Base-by-base conservation (phyloP, 192 early-diverging fungal species). In the Umbelopsis sp. region DNA sequence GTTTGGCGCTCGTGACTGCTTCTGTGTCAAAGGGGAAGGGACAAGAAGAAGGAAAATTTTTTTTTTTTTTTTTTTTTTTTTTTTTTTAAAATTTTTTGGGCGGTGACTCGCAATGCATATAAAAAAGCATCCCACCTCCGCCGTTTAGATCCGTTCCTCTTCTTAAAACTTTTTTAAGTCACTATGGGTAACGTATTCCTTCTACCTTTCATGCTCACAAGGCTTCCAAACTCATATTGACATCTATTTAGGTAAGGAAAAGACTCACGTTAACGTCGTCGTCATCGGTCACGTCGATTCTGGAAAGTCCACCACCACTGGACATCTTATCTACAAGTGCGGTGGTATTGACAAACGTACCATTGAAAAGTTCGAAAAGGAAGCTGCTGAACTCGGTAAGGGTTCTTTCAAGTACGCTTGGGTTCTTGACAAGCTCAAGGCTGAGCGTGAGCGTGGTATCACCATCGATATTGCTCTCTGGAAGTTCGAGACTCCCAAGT, bases 291-390 rank as follows among this genome's bases (percentile, higher is more conserved):
- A 98, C 94, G 96, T 98, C 69, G 69, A 70, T 70, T 70, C 69
- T 51, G 69, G 41, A 49, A 69, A 99, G 90, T 99, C 96, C 82
- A 99, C 97, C 90, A 98, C 96, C 83, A 98, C 96, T 76, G 97
- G 97, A 85, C 97, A 97, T 88, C 90, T 99, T 86, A 94, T 98
- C 90, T 98, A 96, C 92, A 95, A 98, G 89, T 94, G 94, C 90
- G 97, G 96, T 89, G 96, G 95, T 95, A 97, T 98, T 84, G 93
- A 95, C 88, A 94, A 97, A 91, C 95, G 96, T 96, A 95, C 94
- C 90, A 98, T 98, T 71, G 96, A 98, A 86, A 96, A 96, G 94
- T 96, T 98, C 91, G 93, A 95, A 87, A 95, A 97, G 92, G 96
- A 99, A 86, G 92, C 97, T 69, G 90, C 90, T 84, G 95, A 97